Base-by-base conservation (phyloP, 208 protist species). In the Trypanosoma conorhini region DNA sequence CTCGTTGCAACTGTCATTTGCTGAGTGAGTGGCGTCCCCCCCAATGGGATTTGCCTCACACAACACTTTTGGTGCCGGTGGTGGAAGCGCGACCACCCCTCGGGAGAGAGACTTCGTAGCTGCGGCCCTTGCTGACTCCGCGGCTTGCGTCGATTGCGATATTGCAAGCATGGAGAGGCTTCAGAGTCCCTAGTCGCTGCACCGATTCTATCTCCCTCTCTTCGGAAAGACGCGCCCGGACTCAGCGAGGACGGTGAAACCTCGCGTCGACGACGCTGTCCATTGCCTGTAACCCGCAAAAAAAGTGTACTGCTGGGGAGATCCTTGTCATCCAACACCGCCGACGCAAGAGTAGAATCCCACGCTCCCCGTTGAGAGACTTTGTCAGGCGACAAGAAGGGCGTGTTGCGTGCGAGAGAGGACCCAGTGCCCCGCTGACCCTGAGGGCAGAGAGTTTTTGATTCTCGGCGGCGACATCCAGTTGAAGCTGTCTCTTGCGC, bases 231-330 rank as follows among this genome's bases (percentile, higher is more conserved):
- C 31, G 19, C 24, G 13, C 7, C 33, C 38, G 22, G 44, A 26
- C 54, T 28, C 15, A 8, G 30, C 10, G 21, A 40, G 24, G 44
- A 67, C 9, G 26, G 31, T 67, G 26, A 0, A 46, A 28, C n/a
- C 28, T 31, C 5, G n/a, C 30, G 51, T 2, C 7, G 30, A 58
- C 31, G 15, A 0, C 30, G 44, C 24, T 26, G 5, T 24, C 7
- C 9, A 40, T 33, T n/a, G 46, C 24, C 10, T 17, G 56, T 26
- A 22, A 68, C 55, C 54, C 35, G 67, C 22, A 76, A 17, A 19
- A 76, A 76, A 2, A 76, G 48, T 51, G 71, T 76, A 54, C 71
- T 69, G 31, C 54, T 59, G 9, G 71, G 71, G 12, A 66, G 63
- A 46, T 55, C 38, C 26, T 24, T 54, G 40, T 76, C 63, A 31